These are phyloP conservation scores for Penicillium ucsense DNA, from an alignment of 495 filamentous ascomycete genomes.

Conservation along the genomic window DNA sequence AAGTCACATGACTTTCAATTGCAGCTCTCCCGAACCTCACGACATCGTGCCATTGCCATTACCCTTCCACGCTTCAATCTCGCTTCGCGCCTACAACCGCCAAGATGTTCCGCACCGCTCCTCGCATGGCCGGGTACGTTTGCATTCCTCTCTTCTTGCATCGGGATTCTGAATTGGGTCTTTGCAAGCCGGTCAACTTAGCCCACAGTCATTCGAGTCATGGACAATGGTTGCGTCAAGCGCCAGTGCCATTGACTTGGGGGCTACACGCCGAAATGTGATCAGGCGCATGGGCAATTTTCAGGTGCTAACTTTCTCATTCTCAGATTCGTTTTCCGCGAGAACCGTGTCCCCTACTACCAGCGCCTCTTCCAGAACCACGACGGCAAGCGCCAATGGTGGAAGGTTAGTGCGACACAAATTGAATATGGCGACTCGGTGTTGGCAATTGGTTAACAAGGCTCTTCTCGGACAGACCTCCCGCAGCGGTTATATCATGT, in stretches of 20 bases:
- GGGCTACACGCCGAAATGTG: no score
- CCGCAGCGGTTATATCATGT: slow-evolving; percentile 55
- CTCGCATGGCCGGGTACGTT: slow-evolving; percentile 40
- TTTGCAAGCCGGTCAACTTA: slow-evolving; percentile 1
- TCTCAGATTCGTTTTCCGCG: slow-evolving; percentile 60
- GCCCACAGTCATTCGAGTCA: slow-evolving; percentile 5
- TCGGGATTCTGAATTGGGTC: no score
- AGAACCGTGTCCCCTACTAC: slow-evolving; percentile 77
- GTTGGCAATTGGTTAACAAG: slow-evolving; percentile 8
- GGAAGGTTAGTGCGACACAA: slow-evolving; percentile 55
- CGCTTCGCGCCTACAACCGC: slow-evolving; percentile 24
- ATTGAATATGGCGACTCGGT: not conserved
- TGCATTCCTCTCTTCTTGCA: not conserved
- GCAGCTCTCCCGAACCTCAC: slow-evolving; percentile 23
- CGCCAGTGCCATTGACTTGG: slow-evolving; percentile 10
- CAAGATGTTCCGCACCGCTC: slow-evolving; percentile 40
- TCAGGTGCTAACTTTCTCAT: not conserved
- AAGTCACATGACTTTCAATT: slow-evolving; percentile 21
- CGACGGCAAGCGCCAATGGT: slow-evolving; percentile 75
- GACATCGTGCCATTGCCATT: slow-evolving; percentile 26
- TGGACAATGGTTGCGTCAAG: slow-evolving; percentile 1
- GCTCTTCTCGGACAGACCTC: slow-evolving; percentile 36
- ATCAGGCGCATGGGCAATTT: no score
- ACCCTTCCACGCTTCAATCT: slow-evolving; percentile 15
- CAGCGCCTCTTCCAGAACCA: slow-evolving; percentile 77